Base-by-base conservation (phyloP, 2,329 filamentous ascomycete genomes). In the Beauveria asiatica region DNA sequence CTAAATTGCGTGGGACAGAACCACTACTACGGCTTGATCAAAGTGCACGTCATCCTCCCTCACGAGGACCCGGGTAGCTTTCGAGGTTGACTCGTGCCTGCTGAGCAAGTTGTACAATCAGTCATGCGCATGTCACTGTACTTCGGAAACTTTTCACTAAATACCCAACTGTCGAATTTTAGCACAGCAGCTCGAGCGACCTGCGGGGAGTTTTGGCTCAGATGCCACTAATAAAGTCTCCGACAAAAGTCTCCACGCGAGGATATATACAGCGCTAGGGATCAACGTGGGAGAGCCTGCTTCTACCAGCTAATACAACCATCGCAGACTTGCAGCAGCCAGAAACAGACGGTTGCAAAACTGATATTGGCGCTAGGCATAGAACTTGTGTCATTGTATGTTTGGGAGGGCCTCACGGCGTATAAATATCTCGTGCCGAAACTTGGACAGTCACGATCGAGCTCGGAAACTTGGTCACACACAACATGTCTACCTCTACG, bases 401-500 rank as follows among this genome's bases (percentile, higher is more conserved):
- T 13, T 37, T 37, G 13, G 6, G 2, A 37, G 13, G 16, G 33
- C 11, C 13, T 16, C 5, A 6, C 5, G 2, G 16, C 33, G 33
- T 37, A 16, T 13, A 16, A 6, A 11, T 37, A 5, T 37, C 5
- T 37, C 33, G 16, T 49, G 23, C 23, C 13, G 9, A 25, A 49
- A 25, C 2, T 17, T 2, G 13, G 5, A 49, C 46, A 16, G 11
- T 39, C 23, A 42, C 51, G 30, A 30, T 23, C 16, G 21, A 42
- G 41, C 25, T 49, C 16, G 19, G n/a, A 10, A 1, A 48, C 25
- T 30, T 19, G 4, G 55, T 48, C 16, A 8, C 3, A 21, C 4
- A 16, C 65, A 67, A 53, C 59, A 76, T 75, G 72, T 62, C 71
- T 41, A 69, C 70, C 61, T 61, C 69, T 19, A 61, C 70, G 17